Percentiles rank a stretch among this genome's conserved stretches.
Evolutionary conservation across 2,329 filamentous ascomycete genomes (phyloP).

Genomic region (Alternaria hordeiaustralica): DNA sequence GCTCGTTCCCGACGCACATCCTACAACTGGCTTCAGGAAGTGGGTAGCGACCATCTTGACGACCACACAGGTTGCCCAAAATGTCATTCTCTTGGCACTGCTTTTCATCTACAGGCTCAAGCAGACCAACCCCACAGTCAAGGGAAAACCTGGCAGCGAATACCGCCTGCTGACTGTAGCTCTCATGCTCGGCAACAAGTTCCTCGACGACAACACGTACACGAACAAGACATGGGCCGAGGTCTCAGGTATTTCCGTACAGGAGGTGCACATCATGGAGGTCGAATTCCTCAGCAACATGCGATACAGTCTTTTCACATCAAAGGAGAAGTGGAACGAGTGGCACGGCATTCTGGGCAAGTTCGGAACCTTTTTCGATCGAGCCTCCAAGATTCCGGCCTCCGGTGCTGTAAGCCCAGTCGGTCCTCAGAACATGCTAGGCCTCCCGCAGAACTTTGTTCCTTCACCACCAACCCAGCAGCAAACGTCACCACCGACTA

Average conservation of each 20-base stretch:
- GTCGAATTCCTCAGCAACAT: slow-evolving; percentile 99
- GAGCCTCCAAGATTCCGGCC: slow-evolving; percentile 61
- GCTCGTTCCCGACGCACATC: slow-evolving; percentile 74
- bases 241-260: slow-evolving; percentile 90
- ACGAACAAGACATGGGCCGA: slow-evolving; percentile 99
- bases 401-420: slow-evolving; percentile 48
- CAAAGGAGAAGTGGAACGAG: slow-evolving; percentile 81
- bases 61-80: slow-evolving; percentile 95
- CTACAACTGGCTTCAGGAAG: slow-evolving; percentile 82
- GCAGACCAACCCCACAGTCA: slow-evolving; percentile 84
- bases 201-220: slow-evolving; percentile 98
- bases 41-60: slow-evolving; percentile 91
- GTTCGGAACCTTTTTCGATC: slow-evolving; percentile 83
- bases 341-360: slow-evolving; percentile 85
- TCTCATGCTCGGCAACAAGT: slow-evolving; percentile 98
- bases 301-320: slow-evolving; percentile 89
- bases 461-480: slow-evolving; percentile 60
- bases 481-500: slow-evolving; percentile 59
- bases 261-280: slow-evolving; percentile 98
- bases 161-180: slow-evolving; percentile 92
- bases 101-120: slow-evolving; percentile 94
- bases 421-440: slow-evolving; percentile 40
- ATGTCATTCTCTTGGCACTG: slow-evolving; percentile 88
- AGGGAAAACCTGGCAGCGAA: slow-evolving; percentile 91
- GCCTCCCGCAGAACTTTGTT: slow-evolving; percentile 52